These are phyloP conservation scores for Taiozyma onychis DNA, from an alignment of 1,139 yeast genomes.

Conservation along the genomic window DNA sequence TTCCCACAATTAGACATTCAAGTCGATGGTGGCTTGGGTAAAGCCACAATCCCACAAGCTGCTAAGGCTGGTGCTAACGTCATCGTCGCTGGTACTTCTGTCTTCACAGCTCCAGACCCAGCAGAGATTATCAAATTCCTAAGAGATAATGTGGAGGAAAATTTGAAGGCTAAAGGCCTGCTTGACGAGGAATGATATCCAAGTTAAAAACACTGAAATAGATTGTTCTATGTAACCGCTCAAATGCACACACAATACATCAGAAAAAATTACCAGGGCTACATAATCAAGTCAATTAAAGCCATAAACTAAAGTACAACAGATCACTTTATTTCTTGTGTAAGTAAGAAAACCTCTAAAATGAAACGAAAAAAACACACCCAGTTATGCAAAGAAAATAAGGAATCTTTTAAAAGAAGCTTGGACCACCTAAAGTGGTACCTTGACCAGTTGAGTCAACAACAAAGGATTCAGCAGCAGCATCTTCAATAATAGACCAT, in stretches of 20 bases:
- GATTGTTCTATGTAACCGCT: too few species aligned
- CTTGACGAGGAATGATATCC: neutral
- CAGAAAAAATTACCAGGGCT: neutral
- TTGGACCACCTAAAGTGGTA: constrained; percentile 76
- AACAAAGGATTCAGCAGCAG: constrained; percentile 38
- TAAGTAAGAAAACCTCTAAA: neutral
- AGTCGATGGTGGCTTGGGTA: constrained; percentile 96
- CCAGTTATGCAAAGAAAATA: neutral
- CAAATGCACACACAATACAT: too few species aligned
- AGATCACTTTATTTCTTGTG: neutral
- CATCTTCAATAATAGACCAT: constrained; percentile 62
- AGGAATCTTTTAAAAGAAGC: constrained; percentile 16
- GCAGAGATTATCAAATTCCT: constrained; percentile 61
- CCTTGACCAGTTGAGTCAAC: constrained; percentile 56
- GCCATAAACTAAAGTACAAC: neutral
- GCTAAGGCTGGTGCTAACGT: constrained; percentile 97
- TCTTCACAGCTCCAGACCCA: constrained; percentile 80
- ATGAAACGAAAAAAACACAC: neutral
- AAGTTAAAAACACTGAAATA: neutral
- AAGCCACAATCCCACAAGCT: constrained; percentile 75
- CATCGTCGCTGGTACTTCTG: constrained; percentile 96
- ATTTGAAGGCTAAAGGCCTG: constrained; percentile 28
- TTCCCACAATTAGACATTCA: constrained; percentile 82
- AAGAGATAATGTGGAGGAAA: constrained; percentile 50
- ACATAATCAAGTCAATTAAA: neutral